A percentile compares a stretch with the other conserved stretches of the same genome.
phyloP scores from a whole-genome alignment of 208 protist genomes.

The Acanthamoeba divionensis region DNA sequence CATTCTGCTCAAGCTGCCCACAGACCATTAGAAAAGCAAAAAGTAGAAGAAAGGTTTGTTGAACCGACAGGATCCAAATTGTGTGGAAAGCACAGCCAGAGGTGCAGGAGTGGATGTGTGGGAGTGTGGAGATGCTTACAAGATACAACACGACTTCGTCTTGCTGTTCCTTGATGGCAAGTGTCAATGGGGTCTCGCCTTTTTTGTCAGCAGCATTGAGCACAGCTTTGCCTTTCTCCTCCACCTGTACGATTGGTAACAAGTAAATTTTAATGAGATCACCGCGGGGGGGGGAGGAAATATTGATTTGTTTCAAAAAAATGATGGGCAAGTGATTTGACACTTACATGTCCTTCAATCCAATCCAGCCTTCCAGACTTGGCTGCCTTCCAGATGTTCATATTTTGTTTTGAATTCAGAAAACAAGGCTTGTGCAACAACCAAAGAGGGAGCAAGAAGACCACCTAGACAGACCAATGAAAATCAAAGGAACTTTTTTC shows the following conservation, averaged over 20 bases:
- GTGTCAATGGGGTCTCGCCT: not conserved
- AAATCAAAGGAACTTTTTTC: too few relatives aligned
- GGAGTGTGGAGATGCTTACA: too few relatives aligned
- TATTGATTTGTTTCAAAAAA: not conserved
- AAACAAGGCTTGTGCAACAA: too few relatives aligned
- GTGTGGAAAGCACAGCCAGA: not conserved
- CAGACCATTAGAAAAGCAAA: not conserved
- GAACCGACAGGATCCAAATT: too few relatives aligned
- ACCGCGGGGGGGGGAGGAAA: not conserved
- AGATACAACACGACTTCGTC: not conserved
- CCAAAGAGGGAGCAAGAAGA: too few relatives aligned
- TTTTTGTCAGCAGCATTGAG: not conserved
- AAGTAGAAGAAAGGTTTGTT: not conserved
- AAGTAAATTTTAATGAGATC: not conserved
- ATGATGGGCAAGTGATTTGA: too few relatives aligned
- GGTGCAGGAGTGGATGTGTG: not conserved
- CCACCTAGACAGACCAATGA: too few relatives aligned
- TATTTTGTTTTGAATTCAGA: not conserved
- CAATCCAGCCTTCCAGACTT: not conserved
- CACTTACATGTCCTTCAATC: not conserved
- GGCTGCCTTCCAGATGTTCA: slow-evolving; percentile 5
- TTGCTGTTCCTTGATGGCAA: not conserved
- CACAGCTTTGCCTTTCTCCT: not conserved
- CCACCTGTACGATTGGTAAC: not conserved
- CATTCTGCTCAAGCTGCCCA: not conserved